A percentile compares a stretch with the other conserved stretches of the same genome.
Evolutionary conservation across 164 flowering plant genomes (phyloP).

Genomic region (grape (Vitis vinifera)): ASM3070453v1 NC_081806.1:75501-76000

Average conservation of each 20-base stretch:
- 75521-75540: slow-evolving; percentile 53
- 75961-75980: slow-evolving; percentile 2
- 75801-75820: slow-evolving; percentile 45
- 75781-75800: slow-evolving; percentile 30
- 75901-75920: slow-evolving; percentile 46
- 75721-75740: slow-evolving; percentile 45
- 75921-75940: slow-evolving; percentile 42
- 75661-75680: not conserved
- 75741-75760: slow-evolving; percentile 40
- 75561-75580: slow-evolving; percentile 63
- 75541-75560: slow-evolving; percentile 70
- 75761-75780: slow-evolving; percentile 41
- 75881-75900: not conserved
- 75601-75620: slow-evolving; percentile 20
- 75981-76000: too few species aligned
- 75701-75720: slow-evolving; percentile 45
- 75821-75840: not conserved
- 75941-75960: slow-evolving; percentile 2
- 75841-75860: too few species aligned
- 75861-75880: not conserved
- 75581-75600: slow-evolving; percentile 40
- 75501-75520: slow-evolving; percentile 53
- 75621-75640: not conserved
- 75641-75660: not conserved
- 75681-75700: not conserved